Conservation (phyloP, 495 filamentous ascomycete species). For the Penicillium daleae region DNA sequence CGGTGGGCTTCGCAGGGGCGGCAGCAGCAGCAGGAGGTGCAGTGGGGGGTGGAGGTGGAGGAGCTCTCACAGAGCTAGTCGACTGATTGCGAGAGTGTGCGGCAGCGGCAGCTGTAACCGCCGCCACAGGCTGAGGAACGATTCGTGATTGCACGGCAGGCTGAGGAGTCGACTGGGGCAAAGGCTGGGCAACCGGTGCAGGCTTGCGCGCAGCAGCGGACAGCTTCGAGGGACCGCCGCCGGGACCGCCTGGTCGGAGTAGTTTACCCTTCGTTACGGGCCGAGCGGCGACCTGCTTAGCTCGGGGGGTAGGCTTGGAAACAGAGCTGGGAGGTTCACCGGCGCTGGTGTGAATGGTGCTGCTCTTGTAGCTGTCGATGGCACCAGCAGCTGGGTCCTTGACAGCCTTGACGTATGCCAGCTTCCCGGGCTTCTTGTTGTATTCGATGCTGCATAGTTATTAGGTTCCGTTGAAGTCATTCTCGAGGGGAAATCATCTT, state of each 20-base stretch:
- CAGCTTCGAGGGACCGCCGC: slow-evolving; percentile 75
- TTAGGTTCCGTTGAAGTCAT: too few species aligned
- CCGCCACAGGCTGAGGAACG: slow-evolving; percentile 52
- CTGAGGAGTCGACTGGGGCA: slow-evolving; percentile 46
- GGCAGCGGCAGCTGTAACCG: slow-evolving; percentile 35
- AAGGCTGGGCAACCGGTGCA: slow-evolving; percentile 36
- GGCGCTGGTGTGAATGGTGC: slow-evolving; percentile 80
- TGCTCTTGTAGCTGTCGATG: slow-evolving; percentile 91
- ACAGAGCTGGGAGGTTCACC: slow-evolving; percentile 84
- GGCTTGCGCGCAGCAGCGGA: slow-evolving; percentile 52
- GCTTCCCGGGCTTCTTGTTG: slow-evolving; percentile 97
- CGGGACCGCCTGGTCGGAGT: slow-evolving; percentile 85
- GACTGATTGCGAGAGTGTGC: slow-evolving; percentile 59
- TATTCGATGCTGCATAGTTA: slow-evolving; percentile 73
- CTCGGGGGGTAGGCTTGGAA: slow-evolving; percentile 82
- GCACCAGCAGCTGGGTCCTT: slow-evolving; percentile 76
- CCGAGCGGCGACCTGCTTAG: slow-evolving; percentile 79
- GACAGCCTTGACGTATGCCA: slow-evolving; percentile 80
- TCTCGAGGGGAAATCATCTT: background rate
- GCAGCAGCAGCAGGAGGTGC: slow-evolving; percentile 65
- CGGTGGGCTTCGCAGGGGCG: slow-evolving; percentile 72
- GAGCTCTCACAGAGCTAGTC: slow-evolving; percentile 58
- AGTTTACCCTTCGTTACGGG: slow-evolving; percentile 90
- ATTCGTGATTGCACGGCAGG: slow-evolving; percentile 40
- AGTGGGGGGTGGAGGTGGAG: slow-evolving; percentile 73